Evolutionary conservation across 2,329 filamentous ascomycete genomes (phyloP), one percentile per base, ranked within the genome.

Genomic region (Arthrobotrys musiformis): DNA sequence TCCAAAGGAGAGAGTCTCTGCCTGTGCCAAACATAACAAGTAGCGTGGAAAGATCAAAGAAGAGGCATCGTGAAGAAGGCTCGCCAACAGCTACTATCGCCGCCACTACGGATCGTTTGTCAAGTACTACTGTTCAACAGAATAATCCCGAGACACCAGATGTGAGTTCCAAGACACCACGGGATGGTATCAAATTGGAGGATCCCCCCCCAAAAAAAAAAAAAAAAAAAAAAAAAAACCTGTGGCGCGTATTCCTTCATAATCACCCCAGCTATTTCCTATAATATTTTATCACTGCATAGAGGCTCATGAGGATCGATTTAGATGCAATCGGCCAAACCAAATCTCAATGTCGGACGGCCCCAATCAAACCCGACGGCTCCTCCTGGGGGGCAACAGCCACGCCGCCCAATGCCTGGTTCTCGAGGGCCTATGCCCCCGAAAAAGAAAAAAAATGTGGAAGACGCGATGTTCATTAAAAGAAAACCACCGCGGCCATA

Each of bases 391-490:
- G 42, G 58, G n/a, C 54, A 58, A 37, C 48, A 63, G 28, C 61
- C 37, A 37, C 72, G 66, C 22, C 72, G 72, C 15, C 46, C 60
- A 24, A 30, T 54, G 17, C 72, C 64, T 17, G 72, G 72, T 24
- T 76, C 72, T 6, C 56, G 37, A 52, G 72, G 72, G 6, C 72
- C 64, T 8, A 35, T 76, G 19, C 72, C 72, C 1, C 63, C 56
- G 7, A 76, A 76, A 44, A 76, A 76, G 58, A 76, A 76, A 52
- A 76, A 66, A 33, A 76, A 76, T 44, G 64, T 76, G 37, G 72
- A 76, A 42, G 72, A 76, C 48, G 72, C 72, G 15, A 76, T 76
- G 72, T 76, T 76, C 37, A 76, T 76, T 37, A 76, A 61, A 33
- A 40, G 72, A 28, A 76, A 76, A 22, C 72, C 72, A 2, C 58